Percentiles rank a stretch among this genome's conserved stretches.
Evolutionary conservation across 2,329 filamentous ascomycete genomes (phyloP).

Genomic region (Botryotinia convoluta): DNA sequence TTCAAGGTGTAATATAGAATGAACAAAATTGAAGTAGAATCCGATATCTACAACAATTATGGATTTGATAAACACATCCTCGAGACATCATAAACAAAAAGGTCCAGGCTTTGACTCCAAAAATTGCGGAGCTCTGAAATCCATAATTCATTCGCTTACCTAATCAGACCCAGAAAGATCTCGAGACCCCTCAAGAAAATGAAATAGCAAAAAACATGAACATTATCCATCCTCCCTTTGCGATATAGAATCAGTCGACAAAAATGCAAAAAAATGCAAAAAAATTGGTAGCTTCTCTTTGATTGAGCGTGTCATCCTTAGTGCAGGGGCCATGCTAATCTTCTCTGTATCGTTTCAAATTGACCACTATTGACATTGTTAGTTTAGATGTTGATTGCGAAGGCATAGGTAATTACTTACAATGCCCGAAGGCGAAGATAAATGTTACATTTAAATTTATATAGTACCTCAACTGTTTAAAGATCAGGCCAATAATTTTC

Average conservation of each 20-base stretch:
- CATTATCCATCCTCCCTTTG: neutral
- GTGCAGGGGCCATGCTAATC: conserved; percentile 82
- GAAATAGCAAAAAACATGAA: neutral
- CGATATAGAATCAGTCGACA: neutral
- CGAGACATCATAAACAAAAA: neutral
- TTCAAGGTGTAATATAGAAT: too few relatives aligned
- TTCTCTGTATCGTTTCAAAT: conserved; percentile 69
- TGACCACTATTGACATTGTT: conserved; percentile 40
- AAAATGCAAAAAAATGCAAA: conserved; percentile 25
- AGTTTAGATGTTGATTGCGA: conserved; percentile 1
- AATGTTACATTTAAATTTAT: neutral
- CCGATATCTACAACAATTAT: neutral
- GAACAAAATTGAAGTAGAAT: neutral
- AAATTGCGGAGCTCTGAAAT: neutral
- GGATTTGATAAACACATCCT: neutral
- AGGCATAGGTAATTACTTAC: conserved; percentile 16
- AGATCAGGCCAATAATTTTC: neutral
- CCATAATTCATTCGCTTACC: neutral
- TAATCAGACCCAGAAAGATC: neutral
- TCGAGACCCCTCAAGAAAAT: neutral
- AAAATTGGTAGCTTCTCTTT: conserved; percentile 36
- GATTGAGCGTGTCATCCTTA: conserved; percentile 69
- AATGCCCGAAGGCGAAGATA: conserved; percentile 22
- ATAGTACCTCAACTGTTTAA: neutral
- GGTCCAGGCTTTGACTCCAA: neutral